A percentile compares a stretch with the other conserved stretches of the same genome.
phyloP scores from a whole-genome alignment of 176 grass and related monocot species.

The Coix lacrymajobi region DNA sequence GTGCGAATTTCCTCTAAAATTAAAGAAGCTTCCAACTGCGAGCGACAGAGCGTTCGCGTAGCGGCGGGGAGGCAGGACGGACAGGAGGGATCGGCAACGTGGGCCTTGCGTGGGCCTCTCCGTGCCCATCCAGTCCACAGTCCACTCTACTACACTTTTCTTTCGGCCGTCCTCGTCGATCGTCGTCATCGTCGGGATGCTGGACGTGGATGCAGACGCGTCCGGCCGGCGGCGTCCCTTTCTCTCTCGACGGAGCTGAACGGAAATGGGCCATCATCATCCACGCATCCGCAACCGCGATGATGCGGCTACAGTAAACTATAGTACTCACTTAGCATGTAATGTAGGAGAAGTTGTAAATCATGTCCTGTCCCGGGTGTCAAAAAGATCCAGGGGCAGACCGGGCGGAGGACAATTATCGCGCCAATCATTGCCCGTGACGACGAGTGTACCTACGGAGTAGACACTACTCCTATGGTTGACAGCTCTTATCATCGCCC shows the following conservation, averaged over 20 bases:
- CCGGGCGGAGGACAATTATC: background rate
- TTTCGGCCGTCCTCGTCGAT: background rate
- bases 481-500: too few species aligned
- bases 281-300: background rate
- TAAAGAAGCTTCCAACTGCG: background rate
- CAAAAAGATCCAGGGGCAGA: too few species aligned
- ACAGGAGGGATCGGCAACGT: too few species aligned
- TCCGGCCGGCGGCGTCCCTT: too few species aligned
- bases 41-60: background rate
- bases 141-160: too few species aligned
- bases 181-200: background rate
- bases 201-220: background rate
- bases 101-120: background rate
- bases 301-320: background rate
- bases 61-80: too few species aligned
- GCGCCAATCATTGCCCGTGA: background rate
- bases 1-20: background rate
- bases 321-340: too few species aligned
- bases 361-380: background rate
- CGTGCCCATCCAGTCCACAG: background rate
- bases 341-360: background rate
- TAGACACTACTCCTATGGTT: too few species aligned
- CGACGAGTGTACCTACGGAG: background rate
- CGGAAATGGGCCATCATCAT: background rate
- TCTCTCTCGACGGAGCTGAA: background rate